Evolutionary conservation across 768 basidiomycete genomes (phyloP).

Genomic region (Rhizopogon vulgaris): DNA sequence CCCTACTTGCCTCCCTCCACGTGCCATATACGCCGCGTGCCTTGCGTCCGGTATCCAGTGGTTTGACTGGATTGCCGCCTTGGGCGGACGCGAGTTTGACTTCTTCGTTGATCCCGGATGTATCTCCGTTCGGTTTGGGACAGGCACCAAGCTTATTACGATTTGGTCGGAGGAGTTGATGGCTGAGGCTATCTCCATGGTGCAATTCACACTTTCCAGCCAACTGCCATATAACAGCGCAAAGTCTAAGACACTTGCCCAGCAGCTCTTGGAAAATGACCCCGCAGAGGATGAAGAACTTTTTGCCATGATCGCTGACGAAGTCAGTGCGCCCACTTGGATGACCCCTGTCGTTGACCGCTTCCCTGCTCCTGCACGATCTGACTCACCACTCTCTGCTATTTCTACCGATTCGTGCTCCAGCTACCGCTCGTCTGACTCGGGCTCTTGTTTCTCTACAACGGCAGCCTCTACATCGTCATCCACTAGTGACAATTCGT

Average conservation of each 20-base stretch:
- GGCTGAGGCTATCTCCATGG: slow-evolving; percentile 15
- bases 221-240: slow-evolving; percentile 14
- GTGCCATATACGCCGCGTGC: slow-evolving; percentile 66
- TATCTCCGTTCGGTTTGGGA: slow-evolving; percentile 59
- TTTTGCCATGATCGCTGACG: slow-evolving; percentile 69
- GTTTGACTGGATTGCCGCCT: slow-evolving; percentile 71
- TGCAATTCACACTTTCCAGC: slow-evolving; percentile 8
- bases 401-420: slow-evolving; percentile 47
- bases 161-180: slow-evolving; percentile 61
- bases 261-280: slow-evolving; percentile 69
- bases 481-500: slow-evolving; percentile 34
- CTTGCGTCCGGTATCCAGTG: slow-evolving; percentile 65
- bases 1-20: slow-evolving; percentile 62
- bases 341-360: slow-evolving; percentile 55
- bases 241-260: slow-evolving; percentile 59
- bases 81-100: slow-evolving; percentile 70
- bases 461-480: slow-evolving; percentile 52
- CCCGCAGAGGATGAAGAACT: slow-evolving; percentile 65
- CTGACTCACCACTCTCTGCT: slow-evolving; percentile 53
- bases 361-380: slow-evolving; percentile 49
- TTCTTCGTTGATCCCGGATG: slow-evolving; percentile 78
- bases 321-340: slow-evolving; percentile 66
- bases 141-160: slow-evolving; percentile 42
- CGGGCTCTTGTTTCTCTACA: slow-evolving; percentile 66
- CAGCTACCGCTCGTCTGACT: slow-evolving; percentile 62